Evolutionary conservation across 1,139 yeast genomes (phyloP).

Genomic region (Wickerhamomyces sp.): DNA sequence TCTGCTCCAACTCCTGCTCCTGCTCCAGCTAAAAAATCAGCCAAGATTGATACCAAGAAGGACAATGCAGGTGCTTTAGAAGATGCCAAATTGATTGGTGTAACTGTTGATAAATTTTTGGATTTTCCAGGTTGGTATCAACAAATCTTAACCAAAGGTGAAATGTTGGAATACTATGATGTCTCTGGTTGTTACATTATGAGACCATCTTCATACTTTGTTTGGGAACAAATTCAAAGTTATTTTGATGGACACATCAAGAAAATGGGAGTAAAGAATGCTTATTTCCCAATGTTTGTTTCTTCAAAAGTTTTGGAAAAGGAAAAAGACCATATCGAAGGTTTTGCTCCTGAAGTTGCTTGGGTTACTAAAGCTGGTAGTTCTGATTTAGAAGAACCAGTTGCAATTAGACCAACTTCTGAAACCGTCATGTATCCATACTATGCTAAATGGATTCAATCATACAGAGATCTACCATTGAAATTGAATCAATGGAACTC

Average conservation of each 20-base stretch:
- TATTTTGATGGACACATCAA: conserved; percentile 82
- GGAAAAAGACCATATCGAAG: conserved; percentile 98
- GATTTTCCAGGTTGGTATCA: conserved; percentile 98
- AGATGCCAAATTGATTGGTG: conserved; percentile 92
- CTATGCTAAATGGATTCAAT: conserved; percentile 98
- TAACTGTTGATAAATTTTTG: conserved; percentile 85
- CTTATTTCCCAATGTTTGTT: conserved; percentile 98
- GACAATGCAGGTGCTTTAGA: conserved; percentile 44
- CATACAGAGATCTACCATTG: conserved; percentile 96
- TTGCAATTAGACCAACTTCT: conserved; percentile 98
- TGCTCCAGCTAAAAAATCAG: conserved; percentile 24
- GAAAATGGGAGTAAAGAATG: conserved; percentile 84
- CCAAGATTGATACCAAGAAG: conserved; percentile 20
- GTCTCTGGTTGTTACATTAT: conserved; percentile 98
- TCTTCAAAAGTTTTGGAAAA: conserved; percentile 87
- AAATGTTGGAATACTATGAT: conserved; percentile 96
- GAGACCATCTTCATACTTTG: conserved; percentile 90
- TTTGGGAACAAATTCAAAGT: conserved; percentile 92
- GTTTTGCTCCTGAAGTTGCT: conserved; percentile 99
- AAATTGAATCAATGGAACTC: conserved; percentile 99
- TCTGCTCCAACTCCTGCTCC: conserved; percentile 31
- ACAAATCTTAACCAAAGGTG: conserved; percentile 92
- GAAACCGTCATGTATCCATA: conserved; percentile 99
- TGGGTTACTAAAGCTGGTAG: conserved; percentile 98
- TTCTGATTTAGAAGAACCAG: conserved; percentile 94